Conservation (phyloP, 225 moss, liverwort and hornwort genomes). For the Thuidium tamariscinum region DNA sequence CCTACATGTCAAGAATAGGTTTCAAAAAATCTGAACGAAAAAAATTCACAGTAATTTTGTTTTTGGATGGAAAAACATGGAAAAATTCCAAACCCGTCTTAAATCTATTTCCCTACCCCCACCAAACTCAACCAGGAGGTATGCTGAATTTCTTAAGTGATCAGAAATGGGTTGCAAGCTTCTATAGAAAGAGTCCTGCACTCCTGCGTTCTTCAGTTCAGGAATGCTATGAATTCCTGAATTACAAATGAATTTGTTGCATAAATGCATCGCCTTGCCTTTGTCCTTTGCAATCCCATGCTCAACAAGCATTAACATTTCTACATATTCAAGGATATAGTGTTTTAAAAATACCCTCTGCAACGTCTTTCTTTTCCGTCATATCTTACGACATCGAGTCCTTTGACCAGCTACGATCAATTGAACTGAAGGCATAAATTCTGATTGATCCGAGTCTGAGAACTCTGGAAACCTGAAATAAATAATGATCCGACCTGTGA, state of each 20-base stretch:
- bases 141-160: too few species aligned
- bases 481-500: neutral
- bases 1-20: too few species aligned
- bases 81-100: too few species aligned
- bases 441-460: neutral
- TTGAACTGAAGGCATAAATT: neutral
- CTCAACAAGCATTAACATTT: neutral
- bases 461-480: neutral
- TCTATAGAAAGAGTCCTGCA: neutral
- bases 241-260: neutral
- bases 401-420: neutral
- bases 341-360: neutral
- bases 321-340: neutral
- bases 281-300: neutral
- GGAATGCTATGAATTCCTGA: too few species aligned
- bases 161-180: too few species aligned
- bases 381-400: neutral
- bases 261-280: neutral
- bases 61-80: too few species aligned
- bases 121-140: too few species aligned
- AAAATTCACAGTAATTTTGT: too few species aligned
- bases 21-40: too few species aligned
- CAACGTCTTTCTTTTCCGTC: neutral
- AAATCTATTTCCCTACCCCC: too few species aligned
- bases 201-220: neutral